Conservation (phyloP, 441 rosid species). For the Pelargonium exstipulatum region DNA sequence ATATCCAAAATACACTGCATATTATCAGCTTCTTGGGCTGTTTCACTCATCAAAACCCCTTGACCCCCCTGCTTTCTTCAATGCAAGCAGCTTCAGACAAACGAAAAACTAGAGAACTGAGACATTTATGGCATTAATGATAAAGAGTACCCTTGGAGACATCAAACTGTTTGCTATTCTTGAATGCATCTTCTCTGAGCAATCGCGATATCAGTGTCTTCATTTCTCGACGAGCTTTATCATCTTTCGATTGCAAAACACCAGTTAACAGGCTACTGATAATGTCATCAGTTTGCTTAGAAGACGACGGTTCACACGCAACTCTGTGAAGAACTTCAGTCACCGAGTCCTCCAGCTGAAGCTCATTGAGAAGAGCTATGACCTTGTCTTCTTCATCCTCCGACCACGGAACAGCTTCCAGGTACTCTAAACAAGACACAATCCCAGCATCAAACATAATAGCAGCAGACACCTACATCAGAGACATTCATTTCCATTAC, state of each 20-base stretch:
- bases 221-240: slow-evolving; percentile 90
- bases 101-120: slow-evolving; percentile 69
- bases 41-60: slow-evolving; percentile 70
- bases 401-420: slow-evolving; percentile 94
- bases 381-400: slow-evolving; percentile 70
- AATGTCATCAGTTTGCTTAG: slow-evolving; percentile 53
- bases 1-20: slow-evolving; percentile 85
- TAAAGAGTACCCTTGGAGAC: slow-evolving; percentile 64
- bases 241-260: slow-evolving; percentile 78
- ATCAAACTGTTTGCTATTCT: slow-evolving; percentile 35
- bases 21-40: slow-evolving; percentile 84
- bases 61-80: slow-evolving; percentile 43
- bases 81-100: slow-evolving; percentile 60
- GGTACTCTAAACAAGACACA: slow-evolving; percentile 59
- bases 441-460: slow-evolving; percentile 69
- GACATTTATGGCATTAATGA: slow-evolving; percentile 67
- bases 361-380: slow-evolving; percentile 53
- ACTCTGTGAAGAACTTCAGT: slow-evolving; percentile 69
- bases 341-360: slow-evolving; percentile 50
- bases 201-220: slow-evolving; percentile 58
- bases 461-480: slow-evolving; percentile 66
- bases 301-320: slow-evolving; percentile 49
- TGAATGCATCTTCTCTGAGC: slow-evolving; percentile 51
- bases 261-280: slow-evolving; percentile 54
- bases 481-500: not conserved